Evolutionary conservation across 371 early-diverging fungal genomes (phyloP).

Genomic region (Conidiobolus incongruus): DNA sequence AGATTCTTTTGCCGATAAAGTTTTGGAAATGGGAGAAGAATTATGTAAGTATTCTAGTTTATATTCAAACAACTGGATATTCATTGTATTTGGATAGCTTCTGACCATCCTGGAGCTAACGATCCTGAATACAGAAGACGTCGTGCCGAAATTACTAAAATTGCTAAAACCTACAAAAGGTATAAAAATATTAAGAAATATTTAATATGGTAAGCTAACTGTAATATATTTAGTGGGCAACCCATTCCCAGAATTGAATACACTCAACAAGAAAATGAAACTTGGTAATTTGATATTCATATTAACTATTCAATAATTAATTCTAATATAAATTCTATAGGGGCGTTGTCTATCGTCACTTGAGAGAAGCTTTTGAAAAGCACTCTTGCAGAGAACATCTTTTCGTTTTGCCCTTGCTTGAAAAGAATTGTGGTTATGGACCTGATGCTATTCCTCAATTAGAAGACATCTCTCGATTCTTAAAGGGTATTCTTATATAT

Average conservation of each 20-base stretch:
- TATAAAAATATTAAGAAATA: too few species aligned
- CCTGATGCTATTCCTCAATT: slow-evolving; percentile 76
- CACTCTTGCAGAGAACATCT: slow-evolving; percentile 86
- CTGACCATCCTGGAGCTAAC: slow-evolving; percentile 86
- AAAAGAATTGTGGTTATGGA: slow-evolving; percentile 80
- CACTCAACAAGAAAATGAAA: slow-evolving; percentile 52
- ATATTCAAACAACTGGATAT: background rate
- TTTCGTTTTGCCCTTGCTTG: slow-evolving; percentile 72
- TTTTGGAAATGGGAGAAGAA: slow-evolving; percentile 79
- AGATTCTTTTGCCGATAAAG: slow-evolving; percentile 82
- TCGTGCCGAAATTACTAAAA: slow-evolving; percentile 63
- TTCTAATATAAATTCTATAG: background rate
- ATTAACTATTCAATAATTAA: background rate
- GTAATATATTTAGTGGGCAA: slow-evolving; percentile 30
- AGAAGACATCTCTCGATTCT: slow-evolving; percentile 71
- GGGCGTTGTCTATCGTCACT: slow-evolving; percentile 51
- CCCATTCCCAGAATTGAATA: slow-evolving; percentile 72
- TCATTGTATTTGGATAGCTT: slow-evolving; percentile 15
- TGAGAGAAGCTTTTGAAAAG: slow-evolving; percentile 52
- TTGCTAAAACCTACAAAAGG: slow-evolving; percentile 55
- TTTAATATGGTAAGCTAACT: too few species aligned
- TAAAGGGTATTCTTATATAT: slow-evolving; percentile 23
- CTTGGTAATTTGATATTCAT: slow-evolving; percentile 25
- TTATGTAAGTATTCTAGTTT: slow-evolving; percentile 24
- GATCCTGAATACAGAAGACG: slow-evolving; percentile 72